phyloP scores from a whole-genome alignment of 257 asterid genomes.

The Solanum etuberosum region DNA sequence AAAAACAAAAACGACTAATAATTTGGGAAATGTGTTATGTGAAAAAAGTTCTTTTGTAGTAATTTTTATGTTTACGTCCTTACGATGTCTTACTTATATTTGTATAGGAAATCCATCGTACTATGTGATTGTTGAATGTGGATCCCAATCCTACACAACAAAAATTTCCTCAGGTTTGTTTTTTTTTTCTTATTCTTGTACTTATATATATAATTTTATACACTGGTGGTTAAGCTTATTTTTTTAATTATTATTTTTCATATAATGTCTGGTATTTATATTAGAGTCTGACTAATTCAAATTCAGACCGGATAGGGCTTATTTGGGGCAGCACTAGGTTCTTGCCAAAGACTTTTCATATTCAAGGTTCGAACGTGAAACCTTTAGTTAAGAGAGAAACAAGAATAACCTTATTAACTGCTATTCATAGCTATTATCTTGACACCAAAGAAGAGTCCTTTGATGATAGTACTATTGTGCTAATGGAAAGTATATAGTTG shows the following conservation, averaged over 20 bases:
- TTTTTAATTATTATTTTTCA: too few relatives aligned
- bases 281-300: background rate
- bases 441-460: too few relatives aligned
- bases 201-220: background rate
- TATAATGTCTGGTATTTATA: too few relatives aligned
- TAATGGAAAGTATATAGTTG: background rate
- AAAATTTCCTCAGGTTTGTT: conserved; percentile 46
- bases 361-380: background rate
- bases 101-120: conserved; percentile 40
- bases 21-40: too few relatives aligned
- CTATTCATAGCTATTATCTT: too few relatives aligned
- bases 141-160: conserved; percentile 44
- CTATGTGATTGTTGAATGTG: conserved; percentile 61
- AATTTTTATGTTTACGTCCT: background rate
- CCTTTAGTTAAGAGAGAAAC: too few relatives aligned
- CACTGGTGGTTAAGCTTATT: background rate
- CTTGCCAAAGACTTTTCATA: background rate
- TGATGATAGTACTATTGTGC: background rate
- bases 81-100: background rate
- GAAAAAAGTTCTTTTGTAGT: background rate
- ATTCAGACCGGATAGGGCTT: background rate
- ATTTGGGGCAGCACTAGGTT: background rate
- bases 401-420: background rate
- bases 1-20: too few relatives aligned
- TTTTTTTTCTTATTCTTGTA: background rate